These are phyloP conservation scores for Sphaerulina populicola DNA, from an alignment of 2,329 filamentous ascomycete genomes.

Conservation along the genomic window DNA sequence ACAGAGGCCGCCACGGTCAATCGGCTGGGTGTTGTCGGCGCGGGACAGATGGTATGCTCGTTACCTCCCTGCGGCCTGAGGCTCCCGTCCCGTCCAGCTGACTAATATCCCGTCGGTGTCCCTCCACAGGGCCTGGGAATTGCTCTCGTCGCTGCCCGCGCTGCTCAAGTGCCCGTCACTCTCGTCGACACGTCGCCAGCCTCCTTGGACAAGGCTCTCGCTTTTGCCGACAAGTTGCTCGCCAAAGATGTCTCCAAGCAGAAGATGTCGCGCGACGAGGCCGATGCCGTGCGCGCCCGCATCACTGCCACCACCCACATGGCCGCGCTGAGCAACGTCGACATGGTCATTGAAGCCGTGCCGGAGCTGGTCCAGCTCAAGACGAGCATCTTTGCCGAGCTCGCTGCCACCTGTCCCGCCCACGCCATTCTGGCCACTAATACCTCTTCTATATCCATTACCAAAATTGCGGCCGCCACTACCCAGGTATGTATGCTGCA, in stretches of 20 bases:
- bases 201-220: constrained; percentile 78
- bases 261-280: constrained; percentile 71
- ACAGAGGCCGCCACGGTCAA: constrained; percentile 61
- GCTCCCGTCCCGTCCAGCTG: constrained; percentile 12
- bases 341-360: constrained; percentile 97
- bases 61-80: constrained; percentile 5
- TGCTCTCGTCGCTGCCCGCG: constrained; percentile 83
- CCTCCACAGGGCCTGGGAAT: constrained; percentile 74
- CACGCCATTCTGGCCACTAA: constrained; percentile 93
- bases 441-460: constrained; percentile 97
- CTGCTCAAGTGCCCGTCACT: constrained; percentile 72
- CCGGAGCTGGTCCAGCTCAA: constrained; percentile 77
- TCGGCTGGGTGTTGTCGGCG: constrained; percentile 67
- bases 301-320: constrained; percentile 64
- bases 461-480: constrained; percentile 75
- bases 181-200: constrained; percentile 77
- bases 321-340: constrained; percentile 68
- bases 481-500: too few relatives aligned
- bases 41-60: constrained; percentile 22
- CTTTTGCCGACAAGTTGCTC: constrained; percentile 89
- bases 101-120: constrained; percentile 12
- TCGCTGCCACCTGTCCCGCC: constrained; percentile 71
- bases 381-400: constrained; percentile 71
- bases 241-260: constrained; percentile 87
- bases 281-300: constrained; percentile 61